These are phyloP conservation scores for Fusarium marasasianum DNA, from an alignment of 2,329 filamentous ascomycete genomes.

Conservation along the genomic window DNA sequence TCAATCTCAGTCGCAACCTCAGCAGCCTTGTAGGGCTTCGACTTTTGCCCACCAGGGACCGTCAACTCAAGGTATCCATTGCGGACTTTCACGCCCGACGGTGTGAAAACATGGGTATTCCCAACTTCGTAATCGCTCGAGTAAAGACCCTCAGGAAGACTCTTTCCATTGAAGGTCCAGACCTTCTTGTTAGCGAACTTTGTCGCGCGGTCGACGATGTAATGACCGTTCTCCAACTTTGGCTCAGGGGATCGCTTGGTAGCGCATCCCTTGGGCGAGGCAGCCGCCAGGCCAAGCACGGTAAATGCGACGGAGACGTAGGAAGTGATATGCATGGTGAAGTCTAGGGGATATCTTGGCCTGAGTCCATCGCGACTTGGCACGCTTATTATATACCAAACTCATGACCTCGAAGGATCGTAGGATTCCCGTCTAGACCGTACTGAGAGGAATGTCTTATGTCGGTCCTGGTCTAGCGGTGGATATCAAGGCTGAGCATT, in stretches of 20 bases:
- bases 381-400: constrained; percentile 1
- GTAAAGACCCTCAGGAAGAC: constrained; percentile 36
- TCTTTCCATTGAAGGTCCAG: constrained; percentile 36
- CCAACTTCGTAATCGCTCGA: constrained; percentile 36
- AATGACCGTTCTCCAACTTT: constrained; percentile 28
- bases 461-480: constrained; percentile 10
- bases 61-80: constrained; percentile 44
- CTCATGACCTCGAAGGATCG: background rate
- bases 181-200: constrained; percentile 37
- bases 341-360: background rate
- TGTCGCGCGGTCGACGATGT: constrained; percentile 31
- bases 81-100: constrained; percentile 33
- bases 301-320: constrained; percentile 24
- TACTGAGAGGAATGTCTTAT: constrained; percentile 20
- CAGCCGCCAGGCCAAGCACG: constrained; percentile 19
- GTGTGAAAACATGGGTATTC: constrained; percentile 6
- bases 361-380: background rate
- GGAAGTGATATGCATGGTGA: constrained; percentile 28
- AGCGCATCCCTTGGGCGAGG: constrained; percentile 1
- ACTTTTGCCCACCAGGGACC: constrained; percentile 41
- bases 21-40: constrained; percentile 36
- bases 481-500: constrained; percentile 13
- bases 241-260: constrained; percentile 33
- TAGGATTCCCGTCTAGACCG: constrained; percentile 19
- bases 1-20: constrained; percentile 38